Evolutionary conservation across 1,139 yeast genomes (phyloP).

Genomic region (Protomyces gravidus): DNA sequence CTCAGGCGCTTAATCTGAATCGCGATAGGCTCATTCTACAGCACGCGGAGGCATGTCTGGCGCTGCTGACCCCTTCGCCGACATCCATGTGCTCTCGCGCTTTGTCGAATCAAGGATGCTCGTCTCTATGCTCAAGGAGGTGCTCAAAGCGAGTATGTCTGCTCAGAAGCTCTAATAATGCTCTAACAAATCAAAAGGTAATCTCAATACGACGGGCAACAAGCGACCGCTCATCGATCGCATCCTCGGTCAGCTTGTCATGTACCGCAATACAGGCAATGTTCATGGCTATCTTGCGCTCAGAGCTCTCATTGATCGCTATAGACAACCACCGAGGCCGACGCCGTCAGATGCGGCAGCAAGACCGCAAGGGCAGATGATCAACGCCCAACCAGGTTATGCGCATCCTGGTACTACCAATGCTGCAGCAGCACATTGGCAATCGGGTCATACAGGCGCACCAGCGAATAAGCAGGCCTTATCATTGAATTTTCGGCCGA

Average conservation of each 20-base stretch:
- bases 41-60: constrained; percentile 24
- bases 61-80: constrained; percentile 10
- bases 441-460: too few species aligned
- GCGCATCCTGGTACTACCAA: too few species aligned
- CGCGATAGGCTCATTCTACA: too few species aligned
- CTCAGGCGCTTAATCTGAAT: too few species aligned
- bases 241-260: not conserved
- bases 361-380: too few species aligned
- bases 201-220: constrained; percentile 13
- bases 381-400: too few species aligned
- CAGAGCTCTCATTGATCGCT: not conserved
- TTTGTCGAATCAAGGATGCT: constrained; percentile 25
- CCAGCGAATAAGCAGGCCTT: too few species aligned
- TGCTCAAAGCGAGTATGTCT: constrained; percentile 15
- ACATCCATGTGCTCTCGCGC: constrained; percentile 10
- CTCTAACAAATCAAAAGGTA: not conserved
- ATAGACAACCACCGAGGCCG: too few species aligned
- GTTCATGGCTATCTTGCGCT: not conserved
- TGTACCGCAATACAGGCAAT: not conserved
- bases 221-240: constrained; percentile 26
- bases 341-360: too few species aligned
- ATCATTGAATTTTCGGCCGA: constrained; percentile 35
- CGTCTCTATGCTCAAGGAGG: constrained; percentile 26
- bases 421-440: too few species aligned
- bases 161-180: not conserved